Evolutionary conservation across 352 stramenopile species (phyloP), one percentile per base, ranked within the genome.

Genomic region (Phytopythium litorale): DNA sequence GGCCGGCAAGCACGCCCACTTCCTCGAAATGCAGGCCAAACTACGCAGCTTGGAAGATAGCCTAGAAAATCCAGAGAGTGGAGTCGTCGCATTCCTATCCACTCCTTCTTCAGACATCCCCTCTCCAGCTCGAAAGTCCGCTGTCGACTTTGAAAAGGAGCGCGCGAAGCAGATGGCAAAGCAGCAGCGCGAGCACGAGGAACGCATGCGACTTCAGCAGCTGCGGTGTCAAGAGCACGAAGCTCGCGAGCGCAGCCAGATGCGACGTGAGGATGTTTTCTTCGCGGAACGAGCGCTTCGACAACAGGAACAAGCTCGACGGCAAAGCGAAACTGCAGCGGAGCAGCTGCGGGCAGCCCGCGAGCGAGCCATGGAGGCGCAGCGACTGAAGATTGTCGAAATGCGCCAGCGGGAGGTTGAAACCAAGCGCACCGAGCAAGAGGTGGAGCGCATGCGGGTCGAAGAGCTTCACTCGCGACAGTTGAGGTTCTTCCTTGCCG

Each of bases 401-500:
- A 86, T 87, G 76, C 67, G 76, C 2, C 49, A 68, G 15, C 38
- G 66, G 12, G 76, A 87, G 43, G 50, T 68, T 2, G 78, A 91
- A 52, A 66, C 60, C 19, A 79, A 71, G 19, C 35, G 66, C 19
- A 50, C 52, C 3, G 64, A 74, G 15, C 49, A 67, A 37, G 81
- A 88, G 50, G 37, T 43, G 3, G 65, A 64, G 40, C 16, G 13
- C 8, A 87, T 89, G 79, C 66, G 68, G 13, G 62, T 60, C 0
- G 81, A 91, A 56, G 81, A 89, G 16, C 61, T 87, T 15, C n/a
- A 73, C 5, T 71, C 66, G 6, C 73, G 81, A 0, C 81, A 87
- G 32, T 54, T 65, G 21, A 67, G 79, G 6, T 80, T 78, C 50
- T 45, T 73, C 11, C 63, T 82, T 0, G 50, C 56, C 2, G 75